These are phyloP conservation scores for Acanthamoeba culbertsoni DNA, from an alignment of 208 protist species.

Conservation along the genomic window DNA sequence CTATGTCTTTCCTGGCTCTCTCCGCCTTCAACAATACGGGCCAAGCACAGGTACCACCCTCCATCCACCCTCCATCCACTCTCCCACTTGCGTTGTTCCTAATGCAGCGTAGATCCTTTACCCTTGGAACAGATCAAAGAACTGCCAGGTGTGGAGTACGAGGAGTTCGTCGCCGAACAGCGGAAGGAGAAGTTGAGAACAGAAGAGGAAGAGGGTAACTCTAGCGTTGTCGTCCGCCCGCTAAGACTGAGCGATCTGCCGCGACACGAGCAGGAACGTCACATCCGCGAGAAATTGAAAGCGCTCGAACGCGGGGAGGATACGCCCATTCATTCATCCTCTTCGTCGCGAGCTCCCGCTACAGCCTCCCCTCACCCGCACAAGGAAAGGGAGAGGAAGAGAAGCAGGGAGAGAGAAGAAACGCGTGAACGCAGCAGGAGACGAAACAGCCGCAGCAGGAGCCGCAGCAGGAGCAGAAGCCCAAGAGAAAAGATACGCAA, in stretches of 20 bases:
- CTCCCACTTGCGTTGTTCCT: neutral
- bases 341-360: neutral
- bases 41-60: neutral
- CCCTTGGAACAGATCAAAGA: constrained; percentile 16
- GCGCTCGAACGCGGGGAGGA: constrained; percentile 22
- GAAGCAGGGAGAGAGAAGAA: neutral
- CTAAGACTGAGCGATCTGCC: constrained; percentile 5
- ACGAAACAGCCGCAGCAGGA: neutral
- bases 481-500: neutral
- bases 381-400: neutral
- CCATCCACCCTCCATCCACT: neutral
- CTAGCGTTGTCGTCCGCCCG: neutral
- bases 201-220: neutral
- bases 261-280: neutral
- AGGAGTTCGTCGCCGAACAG: neutral
- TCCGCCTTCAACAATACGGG: constrained; percentile 32
- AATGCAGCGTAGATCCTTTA: neutral
- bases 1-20: constrained; percentile 5
- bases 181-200: neutral
- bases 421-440: neutral
- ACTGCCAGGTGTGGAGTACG: constrained; percentile 38
- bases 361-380: neutral
- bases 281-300: constrained; percentile 34
- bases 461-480: neutral
- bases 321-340: neutral